Evolutionary conservation across 306 rosid species (phyloP).

Genomic region (Lathyrus tuberosus): DNA sequence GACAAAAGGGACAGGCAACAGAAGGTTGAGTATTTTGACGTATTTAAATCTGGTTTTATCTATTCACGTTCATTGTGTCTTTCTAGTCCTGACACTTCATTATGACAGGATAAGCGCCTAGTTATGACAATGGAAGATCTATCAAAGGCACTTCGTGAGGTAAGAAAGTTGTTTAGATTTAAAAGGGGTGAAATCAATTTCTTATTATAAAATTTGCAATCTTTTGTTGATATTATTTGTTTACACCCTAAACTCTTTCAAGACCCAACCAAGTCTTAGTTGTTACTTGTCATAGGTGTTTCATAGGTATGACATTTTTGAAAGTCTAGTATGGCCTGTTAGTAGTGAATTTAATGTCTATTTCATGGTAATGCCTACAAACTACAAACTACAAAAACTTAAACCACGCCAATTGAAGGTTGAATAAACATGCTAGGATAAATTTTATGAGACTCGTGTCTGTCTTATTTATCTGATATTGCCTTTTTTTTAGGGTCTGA

Average conservation of each 20-base stretch:
- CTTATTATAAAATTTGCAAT: constrained; percentile 19
- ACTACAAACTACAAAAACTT: too few relatives aligned
- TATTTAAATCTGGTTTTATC: constrained; percentile 19
- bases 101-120: constrained; percentile 82
- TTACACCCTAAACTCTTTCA: not conserved
- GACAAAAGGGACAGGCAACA: constrained; percentile 96
- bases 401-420: too few relatives aligned
- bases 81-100: constrained; percentile 30
- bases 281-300: too few relatives aligned
- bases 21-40: constrained; percentile 57
- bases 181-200: constrained; percentile 15
- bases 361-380: not conserved
- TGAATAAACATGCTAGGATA: too few relatives aligned
- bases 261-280: too few relatives aligned
- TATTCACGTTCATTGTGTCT: constrained; percentile 6
- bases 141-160: constrained; percentile 77
- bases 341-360: not conserved
- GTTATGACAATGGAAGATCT: constrained; percentile 84
- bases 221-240: not conserved
- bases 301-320: not conserved
- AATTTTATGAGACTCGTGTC: too few relatives aligned
- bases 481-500: too few relatives aligned
- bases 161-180: constrained; percentile 43
- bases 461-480: too few relatives aligned
- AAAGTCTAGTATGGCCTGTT: not conserved